Base-by-base conservation (phyloP, 305 asterid genomes). In the Fraxinus albicans region DNA sequence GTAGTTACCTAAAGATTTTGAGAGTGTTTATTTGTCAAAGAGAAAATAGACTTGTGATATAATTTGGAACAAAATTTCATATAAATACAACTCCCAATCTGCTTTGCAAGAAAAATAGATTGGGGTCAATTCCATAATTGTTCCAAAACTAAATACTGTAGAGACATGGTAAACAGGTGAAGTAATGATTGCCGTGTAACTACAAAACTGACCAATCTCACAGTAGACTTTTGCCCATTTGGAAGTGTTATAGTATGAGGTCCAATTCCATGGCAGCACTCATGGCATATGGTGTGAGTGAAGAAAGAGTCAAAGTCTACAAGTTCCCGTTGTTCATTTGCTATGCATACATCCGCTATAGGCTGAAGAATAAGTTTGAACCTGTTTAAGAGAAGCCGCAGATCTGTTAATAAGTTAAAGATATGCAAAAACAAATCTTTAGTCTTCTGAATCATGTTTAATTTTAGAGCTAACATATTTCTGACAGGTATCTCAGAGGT, bases 181-280 rank as follows among this genome's bases (percentile, higher is more conserved):
- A 53, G 21, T 60, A 77, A 79, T 13, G 33, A 55, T 42, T 6
- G n/a, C 34, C 27, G n/a, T 36, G 42, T 13, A 21, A 84, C 31
- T 47, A 40, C 40, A 36, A 69, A 77, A 84, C 90, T 69, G 85
- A 96, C 98, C 98, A 93, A 87, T 92, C 98, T 91, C 83, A 96
- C 99, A 34, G 99, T 96, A 35, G 98, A 96, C 82, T 86, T 86
- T 83, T 88, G 77, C 77, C 99, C 98, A 78, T 90, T 87, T 0
- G 97, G 98, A 73, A 94, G 97, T 60, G 88, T 90, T 77, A 96
- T 94, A 29, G 99, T 84, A 86, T 96, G 99, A 83, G 99, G 99
- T 73, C 99, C 99, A 84, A 96, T 96, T 83, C 98, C 98, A 82
- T 96, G 99, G 88, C 98, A 94, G 88, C 98, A 96, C 86, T 96